phyloP scores from a whole-genome alignment of 352 stramenopile genomes.

The Globisporangium abappressorium region DNA sequence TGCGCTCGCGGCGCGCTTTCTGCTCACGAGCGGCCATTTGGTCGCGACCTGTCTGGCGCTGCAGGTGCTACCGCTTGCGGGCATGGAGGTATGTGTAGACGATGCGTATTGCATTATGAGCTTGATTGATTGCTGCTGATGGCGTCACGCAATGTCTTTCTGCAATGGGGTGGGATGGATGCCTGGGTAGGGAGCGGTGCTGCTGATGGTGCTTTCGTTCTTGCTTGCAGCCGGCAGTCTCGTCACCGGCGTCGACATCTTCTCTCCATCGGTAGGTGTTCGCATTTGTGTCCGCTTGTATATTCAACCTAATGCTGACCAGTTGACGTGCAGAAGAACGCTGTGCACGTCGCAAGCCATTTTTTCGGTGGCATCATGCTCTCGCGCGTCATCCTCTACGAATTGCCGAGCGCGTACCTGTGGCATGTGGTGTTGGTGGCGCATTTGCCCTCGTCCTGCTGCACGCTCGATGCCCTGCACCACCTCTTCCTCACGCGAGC shows the following conservation, averaged over 20 bases:
- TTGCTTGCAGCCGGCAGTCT: conserved; percentile 31
- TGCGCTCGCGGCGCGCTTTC: conserved; percentile 42
- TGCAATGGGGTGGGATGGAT: neutral
- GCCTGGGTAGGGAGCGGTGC: conserved; percentile 18
- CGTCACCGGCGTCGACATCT: conserved; percentile 48
- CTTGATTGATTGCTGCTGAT: neutral
- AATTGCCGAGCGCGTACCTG: conserved; percentile 35
- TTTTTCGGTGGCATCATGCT: conserved; percentile 65
- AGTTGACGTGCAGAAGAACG: conserved; percentile 34
- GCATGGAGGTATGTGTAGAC: conserved; percentile 1
- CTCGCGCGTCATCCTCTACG: conserved; percentile 44
- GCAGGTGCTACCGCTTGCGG: conserved; percentile 5
- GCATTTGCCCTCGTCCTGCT: conserved; percentile 33
- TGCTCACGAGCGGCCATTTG: conserved; percentile 58
- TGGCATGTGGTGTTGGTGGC: conserved; percentile 45
- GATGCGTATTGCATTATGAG: neutral
- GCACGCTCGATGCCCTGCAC: conserved; percentile 25
- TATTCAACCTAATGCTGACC: neutral
- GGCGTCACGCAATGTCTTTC: neutral
- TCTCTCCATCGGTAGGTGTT: conserved; percentile 34
- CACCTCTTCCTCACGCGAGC: conserved; percentile 33
- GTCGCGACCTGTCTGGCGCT: conserved; percentile 46
- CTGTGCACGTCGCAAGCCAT: conserved; percentile 51
- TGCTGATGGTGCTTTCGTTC: conserved; percentile 44
- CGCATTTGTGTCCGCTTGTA: neutral